Percentiles rank a stretch among this genome's conserved stretches.
These are phyloP conservation scores for Apostasia ramifera DNA, from an alignment of 106 monocot genomes.

Conservation along the genomic window DNA sequence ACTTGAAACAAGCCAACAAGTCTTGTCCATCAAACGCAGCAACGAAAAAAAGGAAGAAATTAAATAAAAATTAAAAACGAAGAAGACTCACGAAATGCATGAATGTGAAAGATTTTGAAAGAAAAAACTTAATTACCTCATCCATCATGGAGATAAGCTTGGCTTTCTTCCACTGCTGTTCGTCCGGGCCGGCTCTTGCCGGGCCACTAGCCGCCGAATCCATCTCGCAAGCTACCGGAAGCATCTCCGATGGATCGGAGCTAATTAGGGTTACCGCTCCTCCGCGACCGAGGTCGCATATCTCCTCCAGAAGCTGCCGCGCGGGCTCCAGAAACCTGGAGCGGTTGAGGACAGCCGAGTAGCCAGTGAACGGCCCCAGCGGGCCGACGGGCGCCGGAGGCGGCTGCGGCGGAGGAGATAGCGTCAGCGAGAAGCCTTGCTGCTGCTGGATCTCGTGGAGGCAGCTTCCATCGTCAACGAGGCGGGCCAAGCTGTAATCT, in stretches of 20 bases:
- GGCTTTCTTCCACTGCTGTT: slow-evolving; percentile 59
- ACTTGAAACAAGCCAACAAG: neutral
- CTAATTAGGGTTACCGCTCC: neutral
- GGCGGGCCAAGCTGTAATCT: neutral
- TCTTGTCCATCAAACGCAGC: neutral
- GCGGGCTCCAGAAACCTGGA: slow-evolving; percentile 64
- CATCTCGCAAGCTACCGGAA: slow-evolving; percentile 8
- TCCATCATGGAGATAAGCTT: slow-evolving; percentile 75
- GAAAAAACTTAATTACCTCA: slow-evolving; percentile 33
- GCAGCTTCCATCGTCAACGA: neutral
- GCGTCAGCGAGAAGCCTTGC: slow-evolving; percentile 12
- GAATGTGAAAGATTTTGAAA: no score
- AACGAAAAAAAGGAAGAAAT: neutral
- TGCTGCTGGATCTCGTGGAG: neutral
- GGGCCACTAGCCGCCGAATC: slow-evolving; percentile 6
- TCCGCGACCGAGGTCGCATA: slow-evolving; percentile 29
- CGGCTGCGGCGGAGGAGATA: slow-evolving; percentile 10
- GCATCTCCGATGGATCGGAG: slow-evolving; percentile 11
- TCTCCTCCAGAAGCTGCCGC: slow-evolving; percentile 59
- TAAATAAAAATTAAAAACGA: neutral
- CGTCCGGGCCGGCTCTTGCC: slow-evolving; percentile 5
- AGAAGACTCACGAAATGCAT: no score
- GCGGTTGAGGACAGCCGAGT: slow-evolving; percentile 51
- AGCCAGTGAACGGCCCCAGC: slow-evolving; percentile 70
- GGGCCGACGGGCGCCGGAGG: slow-evolving; percentile 12